Evolutionary conservation across 352 stramenopile species (phyloP).

Genomic region (Pythium rhizo-oryzae): DNA sequence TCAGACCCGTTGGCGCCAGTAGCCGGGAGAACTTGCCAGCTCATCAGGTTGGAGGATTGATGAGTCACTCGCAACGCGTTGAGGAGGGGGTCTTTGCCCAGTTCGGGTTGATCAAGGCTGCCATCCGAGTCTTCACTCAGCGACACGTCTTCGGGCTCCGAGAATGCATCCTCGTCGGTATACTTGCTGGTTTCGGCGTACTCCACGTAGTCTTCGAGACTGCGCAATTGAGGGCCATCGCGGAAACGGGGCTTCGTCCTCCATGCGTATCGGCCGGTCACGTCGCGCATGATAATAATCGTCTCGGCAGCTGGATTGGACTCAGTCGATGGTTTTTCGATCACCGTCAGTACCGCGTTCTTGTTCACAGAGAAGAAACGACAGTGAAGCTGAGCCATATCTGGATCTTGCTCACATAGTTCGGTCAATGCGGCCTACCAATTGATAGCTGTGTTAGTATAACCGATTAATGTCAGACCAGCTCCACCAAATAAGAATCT

Average conservation of each 20-base stretch:
- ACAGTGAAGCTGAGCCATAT: slow-evolving; percentile 53
- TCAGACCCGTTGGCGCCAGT: slow-evolving; percentile 17
- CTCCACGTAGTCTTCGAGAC: slow-evolving; percentile 60
- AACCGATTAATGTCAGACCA: neutral
- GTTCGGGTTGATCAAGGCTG: slow-evolving; percentile 37
- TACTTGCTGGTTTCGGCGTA: slow-evolving; percentile 28
- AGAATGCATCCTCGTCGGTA: slow-evolving; percentile 27
- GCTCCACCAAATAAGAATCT: neutral
- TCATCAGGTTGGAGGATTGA: slow-evolving; percentile 66
- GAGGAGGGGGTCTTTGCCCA: slow-evolving; percentile 57
- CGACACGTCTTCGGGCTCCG: slow-evolving; percentile 13
- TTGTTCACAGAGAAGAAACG: slow-evolving; percentile 88
- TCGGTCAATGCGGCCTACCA: slow-evolving; percentile 57
- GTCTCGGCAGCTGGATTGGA: slow-evolving; percentile 41
- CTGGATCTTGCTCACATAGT: slow-evolving; percentile 47
- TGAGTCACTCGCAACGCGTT: slow-evolving; percentile 65
- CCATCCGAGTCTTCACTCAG: slow-evolving; percentile 28
- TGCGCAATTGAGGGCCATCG: slow-evolving; percentile 56
- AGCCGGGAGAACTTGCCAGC: slow-evolving; percentile 50
- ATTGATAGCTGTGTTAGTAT: neutral
- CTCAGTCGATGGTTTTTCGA: slow-evolving; percentile 66
- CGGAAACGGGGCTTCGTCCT: slow-evolving; percentile 68
- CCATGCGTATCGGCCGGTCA: slow-evolving; percentile 80
- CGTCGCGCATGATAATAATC: slow-evolving; percentile 80
- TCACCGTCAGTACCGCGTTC: slow-evolving; percentile 74